Evolutionary conservation across 1,284 basidiomycete species (phyloP), one percentile per base, ranked within the genome.

Genomic region (Ceratobasidium sp.): DNA sequence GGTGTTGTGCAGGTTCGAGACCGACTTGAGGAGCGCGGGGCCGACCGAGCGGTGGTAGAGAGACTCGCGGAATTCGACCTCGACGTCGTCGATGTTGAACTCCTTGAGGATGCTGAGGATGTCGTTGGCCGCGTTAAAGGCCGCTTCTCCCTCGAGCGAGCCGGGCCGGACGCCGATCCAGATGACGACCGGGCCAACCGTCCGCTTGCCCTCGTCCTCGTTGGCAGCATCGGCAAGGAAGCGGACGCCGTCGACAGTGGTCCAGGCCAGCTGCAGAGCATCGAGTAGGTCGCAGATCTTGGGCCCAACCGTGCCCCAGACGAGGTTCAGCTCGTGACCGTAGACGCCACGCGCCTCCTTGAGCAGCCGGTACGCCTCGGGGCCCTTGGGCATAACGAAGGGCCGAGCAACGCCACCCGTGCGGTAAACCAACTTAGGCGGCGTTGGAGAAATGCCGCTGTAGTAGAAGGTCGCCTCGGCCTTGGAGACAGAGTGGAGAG

Each of bases 321-420:
- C 64, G 41, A 51, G 60, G 59, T 9, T 44, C 47, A 82, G 82
- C 56, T 75, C n/a, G 74, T 81, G 81, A 60, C 65, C 56, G 79
- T 81, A 78, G 66, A 83, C 78, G 1, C 80, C 80, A 67, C 82
- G 82, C 51, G 80, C 77, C 75, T 81, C 82, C 53, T 80, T 78
- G 31, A 78, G 41, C 77, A 82, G 79, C 36, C 79, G 33, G 76
- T 81, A 79, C 4, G 74, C n/a, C 33, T 73, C 19, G 17, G 71
- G 74, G 24, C 81, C 81, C 50, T 59, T 76, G 77, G 63, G 77
- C 44, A 78, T 75, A 83, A 57, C 44, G 75, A 69, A 74, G 72
- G n/a, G 80, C 81, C 19, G 77, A 76, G 76, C 78, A 67, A 80
- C 76, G 64, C 76, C 59, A 74, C 54, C n/a, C n/a, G n/a, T n/a